Percentiles rank a stretch among this genome's conserved stretches.
Evolutionary conservation across 257 asterid genomes (phyloP).

Genomic region (Echites panduratus): DNA sequence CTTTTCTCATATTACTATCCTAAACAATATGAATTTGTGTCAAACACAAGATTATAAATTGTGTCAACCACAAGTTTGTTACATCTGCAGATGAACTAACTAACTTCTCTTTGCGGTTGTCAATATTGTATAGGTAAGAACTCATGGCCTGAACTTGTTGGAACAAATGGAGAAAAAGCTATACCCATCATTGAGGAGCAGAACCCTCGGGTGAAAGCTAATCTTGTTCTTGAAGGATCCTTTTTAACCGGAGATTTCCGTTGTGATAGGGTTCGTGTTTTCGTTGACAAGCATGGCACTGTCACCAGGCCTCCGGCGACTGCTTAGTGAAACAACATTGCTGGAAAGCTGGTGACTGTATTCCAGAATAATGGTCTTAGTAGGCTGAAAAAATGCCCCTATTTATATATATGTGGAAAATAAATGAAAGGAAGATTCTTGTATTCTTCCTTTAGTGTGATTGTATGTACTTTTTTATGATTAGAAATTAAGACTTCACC

Average conservation of each 20-base stretch:
- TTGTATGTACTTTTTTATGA: too few relatives aligned
- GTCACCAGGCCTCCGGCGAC: conserved; percentile 13
- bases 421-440: not conserved
- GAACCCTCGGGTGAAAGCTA: conserved; percentile 20
- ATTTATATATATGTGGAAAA: too few relatives aligned
- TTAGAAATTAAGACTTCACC: not conserved
- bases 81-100: too few relatives aligned
- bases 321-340: conserved; percentile 14
- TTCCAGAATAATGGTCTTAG: not conserved
- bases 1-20: too few relatives aligned
- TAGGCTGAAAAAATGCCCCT: not conserved
- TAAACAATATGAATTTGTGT: not conserved
- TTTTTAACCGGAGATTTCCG: not conserved
- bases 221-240: conserved; percentile 17
- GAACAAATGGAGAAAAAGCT: conserved; percentile 16
- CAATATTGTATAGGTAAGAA: conserved; percentile 20
- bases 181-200: conserved; percentile 18
- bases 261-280: conserved; percentile 31
- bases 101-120: too few relatives aligned
- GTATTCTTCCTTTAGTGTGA: not conserved
- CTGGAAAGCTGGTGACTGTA: not conserved
- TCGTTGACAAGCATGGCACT: conserved; percentile 11
- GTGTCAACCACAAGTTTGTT: too few relatives aligned
- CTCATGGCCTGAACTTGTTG: conserved; percentile 37
- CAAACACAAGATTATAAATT: too few relatives aligned